These are phyloP conservation scores for Stephania yunnanensis DNA, from an alignment of 164 flowering plant species.

Conservation along the genomic window DNA sequence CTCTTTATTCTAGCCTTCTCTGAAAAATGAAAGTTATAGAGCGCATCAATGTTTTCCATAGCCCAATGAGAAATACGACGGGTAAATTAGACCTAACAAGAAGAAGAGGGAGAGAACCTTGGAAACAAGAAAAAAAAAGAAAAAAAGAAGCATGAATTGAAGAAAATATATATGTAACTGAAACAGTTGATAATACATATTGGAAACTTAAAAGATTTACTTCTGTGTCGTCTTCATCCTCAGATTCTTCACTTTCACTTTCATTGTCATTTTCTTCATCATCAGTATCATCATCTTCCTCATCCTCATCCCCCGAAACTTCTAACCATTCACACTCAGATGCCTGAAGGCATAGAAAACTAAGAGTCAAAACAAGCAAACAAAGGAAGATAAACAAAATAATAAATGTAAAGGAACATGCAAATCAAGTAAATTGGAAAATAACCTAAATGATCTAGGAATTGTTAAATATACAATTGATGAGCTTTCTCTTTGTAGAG, in stretches of 20 bases:
- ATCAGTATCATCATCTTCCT: slow-evolving; percentile 53
- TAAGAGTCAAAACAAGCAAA: neutral
- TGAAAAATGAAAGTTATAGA: neutral
- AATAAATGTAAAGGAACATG: neutral
- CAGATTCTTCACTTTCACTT: slow-evolving; percentile 51
- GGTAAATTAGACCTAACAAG: neutral
- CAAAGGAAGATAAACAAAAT: neutral
- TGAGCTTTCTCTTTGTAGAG: neutral
- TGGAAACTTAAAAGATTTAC: slow-evolving; percentile 23
- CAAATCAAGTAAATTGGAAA: neutral
- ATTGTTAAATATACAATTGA: neutral
- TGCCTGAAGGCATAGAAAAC: slow-evolving; percentile 37
- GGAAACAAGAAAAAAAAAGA: neutral
- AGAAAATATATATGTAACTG: neutral
- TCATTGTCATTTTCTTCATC: slow-evolving; percentile 34
- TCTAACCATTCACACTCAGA: slow-evolving; percentile 94
- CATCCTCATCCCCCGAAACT: slow-evolving; percentile 83
- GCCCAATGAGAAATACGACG: too few relatives aligned
- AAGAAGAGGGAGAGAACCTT: neutral
- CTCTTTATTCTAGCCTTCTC: neutral
- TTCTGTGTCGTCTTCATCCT: slow-evolving; percentile 53
- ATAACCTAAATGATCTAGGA: neutral
- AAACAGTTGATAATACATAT: neutral
- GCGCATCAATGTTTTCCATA: neutral
- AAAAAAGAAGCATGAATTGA: neutral